These are phyloP conservation scores for Coniochaeta pulveracea DNA, from an alignment of 2,329 filamentous ascomycete genomes.

Conservation along the genomic window DNA sequence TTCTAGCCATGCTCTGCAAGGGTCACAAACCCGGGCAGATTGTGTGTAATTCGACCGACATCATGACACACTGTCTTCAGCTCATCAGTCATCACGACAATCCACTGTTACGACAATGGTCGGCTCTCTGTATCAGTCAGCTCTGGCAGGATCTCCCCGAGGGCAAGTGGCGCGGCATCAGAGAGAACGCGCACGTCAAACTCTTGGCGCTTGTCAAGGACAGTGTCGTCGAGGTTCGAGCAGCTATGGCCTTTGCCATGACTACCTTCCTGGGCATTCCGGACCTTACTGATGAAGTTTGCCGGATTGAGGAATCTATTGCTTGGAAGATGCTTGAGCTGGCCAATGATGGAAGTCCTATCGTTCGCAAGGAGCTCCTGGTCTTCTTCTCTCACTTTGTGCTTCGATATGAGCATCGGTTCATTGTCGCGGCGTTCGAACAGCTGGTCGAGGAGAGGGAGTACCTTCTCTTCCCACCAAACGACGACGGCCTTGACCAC, in stretches of 20 bases:
- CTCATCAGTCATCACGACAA: conserved; percentile 83
- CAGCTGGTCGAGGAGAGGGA: conserved; percentile 77
- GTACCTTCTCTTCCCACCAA: conserved; percentile 44
- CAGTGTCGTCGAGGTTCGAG: conserved; percentile 81
- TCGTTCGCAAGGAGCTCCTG: conserved; percentile 86
- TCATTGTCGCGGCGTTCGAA: conserved; percentile 84
- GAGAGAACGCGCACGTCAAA: conserved; percentile 72
- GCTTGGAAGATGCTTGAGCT: conserved; percentile 83
- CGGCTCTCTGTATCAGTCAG: conserved; percentile 88
- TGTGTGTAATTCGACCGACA: conserved; percentile 80
- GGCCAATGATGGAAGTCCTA: conserved; percentile 85
- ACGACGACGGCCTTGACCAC: conserved; percentile 43
- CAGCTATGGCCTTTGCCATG: conserved; percentile 86
- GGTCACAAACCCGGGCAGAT: conserved; percentile 85
- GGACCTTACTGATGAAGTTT: conserved; percentile 82
- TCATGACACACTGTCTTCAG: conserved; percentile 76
- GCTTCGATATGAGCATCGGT: conserved; percentile 81
- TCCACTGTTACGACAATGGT: conserved; percentile 85
- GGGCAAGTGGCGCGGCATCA: conserved; percentile 92
- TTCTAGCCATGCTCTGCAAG: conserved; percentile 94
- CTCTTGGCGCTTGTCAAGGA: conserved; percentile 75
- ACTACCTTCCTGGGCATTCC: conserved; percentile 91
- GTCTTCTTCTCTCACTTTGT: conserved; percentile 92
- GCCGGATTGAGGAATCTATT: conserved; percentile 80
- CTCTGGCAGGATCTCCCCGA: conserved; percentile 85